Base-by-base conservation (phyloP, 2,329 filamentous ascomycete species). In the Verticillium longisporum region DNA sequence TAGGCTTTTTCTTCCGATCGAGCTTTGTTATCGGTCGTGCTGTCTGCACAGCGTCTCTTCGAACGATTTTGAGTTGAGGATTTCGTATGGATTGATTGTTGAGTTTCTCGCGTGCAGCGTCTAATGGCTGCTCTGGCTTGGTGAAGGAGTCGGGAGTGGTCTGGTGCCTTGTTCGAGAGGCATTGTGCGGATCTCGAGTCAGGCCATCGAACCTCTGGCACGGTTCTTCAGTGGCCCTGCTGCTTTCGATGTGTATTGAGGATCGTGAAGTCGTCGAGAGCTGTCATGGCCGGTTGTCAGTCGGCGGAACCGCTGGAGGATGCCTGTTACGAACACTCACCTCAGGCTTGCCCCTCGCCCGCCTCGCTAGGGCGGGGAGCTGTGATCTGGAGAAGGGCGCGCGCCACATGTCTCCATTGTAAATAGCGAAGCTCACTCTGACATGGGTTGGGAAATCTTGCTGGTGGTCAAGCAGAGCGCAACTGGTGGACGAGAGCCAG, bases 351-450 rank as follows among this genome's bases (percentile, higher is more conserved):
- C 45, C 45, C 63, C 63, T 58, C 18, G 60, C 55, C 56, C 57
- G 55, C 50, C 53, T 64, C 9, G 58, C 63, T 56, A 64, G 53
- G 56, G 59, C 56, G 58, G 59, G 31, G 38, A 55, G 37, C 57
- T 59, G 38, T 55, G 57, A 55, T 61, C 60, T 61, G 18, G 62
- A 58, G 50, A 58, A 60, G 37, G 38, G 58, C 57, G 58, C 56
- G 57, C 59, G 60, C 58, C 64, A 62, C 64, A 65, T 65, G 53
- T 59, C 61, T 58, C 64, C 64, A 65, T 65, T 31, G 50, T 61
- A 41, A 59, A 57, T 50, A 59, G 34, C 13, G 36, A 32, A 61
- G 45, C 33, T 33, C 55, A 18, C 50, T 18, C 26, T 50, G 5
- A 13, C 18, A 50, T 31, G 18, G 54, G 15, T 18, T 3, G 32